A percentile compares a stretch with the other conserved stretches of the same genome.
phyloP scores from a whole-genome alignment of 2,329 filamentous ascomycete species.

The Sporothrix schenckii region DNA sequence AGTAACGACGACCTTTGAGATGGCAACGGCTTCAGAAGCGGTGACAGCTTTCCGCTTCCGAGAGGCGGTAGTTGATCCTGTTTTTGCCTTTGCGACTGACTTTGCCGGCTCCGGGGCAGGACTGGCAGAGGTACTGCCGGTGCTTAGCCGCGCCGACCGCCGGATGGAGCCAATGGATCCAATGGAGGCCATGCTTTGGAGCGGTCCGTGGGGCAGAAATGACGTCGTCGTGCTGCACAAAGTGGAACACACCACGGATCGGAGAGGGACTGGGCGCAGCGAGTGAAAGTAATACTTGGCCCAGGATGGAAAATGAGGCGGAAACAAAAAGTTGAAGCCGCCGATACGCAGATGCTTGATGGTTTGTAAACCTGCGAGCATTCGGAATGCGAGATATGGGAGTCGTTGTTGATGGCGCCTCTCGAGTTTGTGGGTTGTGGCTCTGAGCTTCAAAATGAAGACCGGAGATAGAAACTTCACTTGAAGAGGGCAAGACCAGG shows the following conservation, averaged over 20 bases:
- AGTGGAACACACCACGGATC: neutral
- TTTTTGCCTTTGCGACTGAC: constrained; percentile 34
- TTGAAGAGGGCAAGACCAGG: neutral
- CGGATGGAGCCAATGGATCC: constrained; percentile 39
- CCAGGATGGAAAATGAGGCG: neutral
- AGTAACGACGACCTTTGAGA: neutral
- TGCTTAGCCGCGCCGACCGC: constrained; percentile 48
- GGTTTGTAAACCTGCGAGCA: neutral
- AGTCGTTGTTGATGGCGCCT: neutral
- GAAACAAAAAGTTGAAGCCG: neutral
- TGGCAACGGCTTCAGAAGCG: neutral
- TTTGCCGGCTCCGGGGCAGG: neutral
- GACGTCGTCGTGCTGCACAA: constrained; percentile 11
- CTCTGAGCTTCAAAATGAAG: neutral
- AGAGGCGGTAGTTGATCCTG: neutral
- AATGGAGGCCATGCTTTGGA: constrained; percentile 39
- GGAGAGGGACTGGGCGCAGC: neutral
- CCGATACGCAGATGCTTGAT: neutral
- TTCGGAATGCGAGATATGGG: neutral
- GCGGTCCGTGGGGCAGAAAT: neutral
- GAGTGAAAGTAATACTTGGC: neutral
- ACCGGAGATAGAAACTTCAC: neutral
- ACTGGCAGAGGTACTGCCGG: constrained; percentile 39
- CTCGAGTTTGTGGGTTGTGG: neutral
- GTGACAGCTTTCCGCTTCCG: neutral